Base-by-base conservation (phyloP, 805 yeast genomes). In the Kazachstania martiniae region DNA sequence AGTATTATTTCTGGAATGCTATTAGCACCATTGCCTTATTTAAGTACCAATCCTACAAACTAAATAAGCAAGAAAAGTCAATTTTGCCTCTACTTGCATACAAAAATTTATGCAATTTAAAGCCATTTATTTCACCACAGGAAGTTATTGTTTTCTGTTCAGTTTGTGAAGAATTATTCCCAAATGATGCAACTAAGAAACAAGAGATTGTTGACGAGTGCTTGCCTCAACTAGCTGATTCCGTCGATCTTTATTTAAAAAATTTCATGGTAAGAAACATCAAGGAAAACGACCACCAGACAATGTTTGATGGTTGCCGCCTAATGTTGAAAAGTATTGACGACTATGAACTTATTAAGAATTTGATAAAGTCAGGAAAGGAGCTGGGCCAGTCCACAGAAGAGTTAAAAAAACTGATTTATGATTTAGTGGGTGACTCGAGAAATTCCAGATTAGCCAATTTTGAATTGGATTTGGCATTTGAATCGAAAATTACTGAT, bases 71-170 rank as follows among this genome's bases (percentile, higher is more conserved):
- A 35, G 81, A 75, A 41, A 46, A 48, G 31, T 59, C 51, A 24
- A 54, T 85, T 24, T 72, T 72, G 38, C 77, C 83, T 1, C 60
- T 66, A 36, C 57, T 85, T 21, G 87, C 85, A 0, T 46, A 65
- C 36, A 72, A 77, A 41, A 50, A 78, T 40, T 50, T 80, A 18
- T 73, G 68, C 18, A 54, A 56, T n/a, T 49, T 67, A 12, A 58
- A 61, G 27, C 83, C 89, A 1, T 60, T 65, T 28, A 42, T 59
- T 25, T 60, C 63, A 14, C 71, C 78, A 7, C 93, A 84, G 43
- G 93, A 86, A 38, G 57, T 68, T 3, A 83, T 61, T 41, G 70
- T 84, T 2, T 66, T 66, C 36, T 74, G 73, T 3, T 58, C 64
- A 26, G 63, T 82, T 2, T 53, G 76, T 38, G 52, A 59, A 28